phyloP scores from a whole-genome alignment of 805 yeast genomes.

The Pichia rugopelliculosa region DNA sequence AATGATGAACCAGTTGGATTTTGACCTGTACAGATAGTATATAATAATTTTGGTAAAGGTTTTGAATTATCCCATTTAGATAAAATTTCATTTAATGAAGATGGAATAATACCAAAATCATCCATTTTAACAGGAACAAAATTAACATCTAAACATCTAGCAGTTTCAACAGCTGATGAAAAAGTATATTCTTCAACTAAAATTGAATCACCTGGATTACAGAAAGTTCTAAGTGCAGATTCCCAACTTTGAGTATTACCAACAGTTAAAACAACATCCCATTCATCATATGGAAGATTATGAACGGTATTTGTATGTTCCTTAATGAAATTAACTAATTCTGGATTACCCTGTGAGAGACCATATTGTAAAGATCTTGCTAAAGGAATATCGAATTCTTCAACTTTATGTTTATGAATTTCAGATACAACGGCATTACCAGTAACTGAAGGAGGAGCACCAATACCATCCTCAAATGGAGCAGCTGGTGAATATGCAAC shows the following conservation, averaged over 20 bases:
- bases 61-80: constrained; percentile 49
- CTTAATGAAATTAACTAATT: constrained; percentile 55
- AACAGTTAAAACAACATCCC: constrained; percentile 64
- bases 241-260: constrained; percentile 97
- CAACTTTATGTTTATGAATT: constrained; percentile 35
- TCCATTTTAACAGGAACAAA: constrained; percentile 66
- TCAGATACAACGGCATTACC: constrained; percentile 31
- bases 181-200: constrained; percentile 74
- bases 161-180: constrained; percentile 66
- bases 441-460: constrained; percentile 43
- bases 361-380: constrained; percentile 92
- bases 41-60: constrained; percentile 75
- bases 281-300: constrained; percentile 50
- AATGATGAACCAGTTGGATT: constrained; percentile 94
- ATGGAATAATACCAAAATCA: constrained; percentile 54
- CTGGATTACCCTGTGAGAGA: constrained; percentile 70
- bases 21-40: constrained; percentile 94
- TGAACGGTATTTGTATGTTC: constrained; percentile 65
- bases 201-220: constrained; percentile 54
- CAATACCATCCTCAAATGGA: constrained; percentile 74
- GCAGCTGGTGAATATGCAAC: constrained; percentile 67
- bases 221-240: constrained; percentile 57
- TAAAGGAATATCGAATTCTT: constrained; percentile 59
- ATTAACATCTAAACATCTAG: constrained; percentile 51
- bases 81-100: constrained; percentile 45